phyloP scores from a whole-genome alignment of 192 early-diverging fungal species.

The Coemansia sp. region DNA sequence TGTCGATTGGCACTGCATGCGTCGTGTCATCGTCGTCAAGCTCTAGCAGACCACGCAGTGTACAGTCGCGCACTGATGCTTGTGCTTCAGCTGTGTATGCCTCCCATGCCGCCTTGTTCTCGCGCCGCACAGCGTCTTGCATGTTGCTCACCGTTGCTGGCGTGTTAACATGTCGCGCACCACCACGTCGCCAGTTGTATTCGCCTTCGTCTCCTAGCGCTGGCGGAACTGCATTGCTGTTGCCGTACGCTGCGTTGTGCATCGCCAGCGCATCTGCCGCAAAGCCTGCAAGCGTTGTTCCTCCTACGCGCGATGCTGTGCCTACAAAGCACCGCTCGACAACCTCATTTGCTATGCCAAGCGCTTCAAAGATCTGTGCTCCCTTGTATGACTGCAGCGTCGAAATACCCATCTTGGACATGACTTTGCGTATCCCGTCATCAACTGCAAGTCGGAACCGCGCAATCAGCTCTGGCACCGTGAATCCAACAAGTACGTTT shows the following conservation, averaged over 20 bases:
- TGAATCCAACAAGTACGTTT: conserved; percentile 55
- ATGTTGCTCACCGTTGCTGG: conserved; percentile 84
- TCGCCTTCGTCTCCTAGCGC: conserved; percentile 92
- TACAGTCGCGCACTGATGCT: conserved; percentile 86
- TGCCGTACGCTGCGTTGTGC: conserved; percentile 83
- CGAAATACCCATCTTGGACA: conserved; percentile 99
- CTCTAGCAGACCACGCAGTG: conserved; percentile 91
- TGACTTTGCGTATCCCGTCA: conserved; percentile 97
- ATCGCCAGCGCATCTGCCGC: conserved; percentile 84
- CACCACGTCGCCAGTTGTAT: conserved; percentile 96
- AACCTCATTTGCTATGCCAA: conserved; percentile 86
- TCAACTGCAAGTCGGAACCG: conserved; percentile 87
- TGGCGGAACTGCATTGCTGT: conserved; percentile 49
- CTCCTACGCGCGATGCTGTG: conserved; percentile 93
- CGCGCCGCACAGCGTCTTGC: conserved; percentile 92
- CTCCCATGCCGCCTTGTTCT: conserved; percentile 87
- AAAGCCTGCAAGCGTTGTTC: conserved; percentile 75
- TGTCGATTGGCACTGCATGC: conserved; percentile 75
- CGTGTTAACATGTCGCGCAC: conserved; percentile 88
- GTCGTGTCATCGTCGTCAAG: conserved; percentile 60
- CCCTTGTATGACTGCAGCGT: conserved; percentile 98
- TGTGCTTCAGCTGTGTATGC: conserved; percentile 76
- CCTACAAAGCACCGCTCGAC: conserved; percentile 91
- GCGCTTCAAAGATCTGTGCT: conserved; percentile 97
- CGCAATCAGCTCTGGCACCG: conserved; percentile 68